A percentile compares a stretch with the other conserved stretches of the same genome.
Evolutionary conservation across 2,329 filamentous ascomycete genomes (phyloP).

Genomic region (Diaporthe humulicola): DNA sequence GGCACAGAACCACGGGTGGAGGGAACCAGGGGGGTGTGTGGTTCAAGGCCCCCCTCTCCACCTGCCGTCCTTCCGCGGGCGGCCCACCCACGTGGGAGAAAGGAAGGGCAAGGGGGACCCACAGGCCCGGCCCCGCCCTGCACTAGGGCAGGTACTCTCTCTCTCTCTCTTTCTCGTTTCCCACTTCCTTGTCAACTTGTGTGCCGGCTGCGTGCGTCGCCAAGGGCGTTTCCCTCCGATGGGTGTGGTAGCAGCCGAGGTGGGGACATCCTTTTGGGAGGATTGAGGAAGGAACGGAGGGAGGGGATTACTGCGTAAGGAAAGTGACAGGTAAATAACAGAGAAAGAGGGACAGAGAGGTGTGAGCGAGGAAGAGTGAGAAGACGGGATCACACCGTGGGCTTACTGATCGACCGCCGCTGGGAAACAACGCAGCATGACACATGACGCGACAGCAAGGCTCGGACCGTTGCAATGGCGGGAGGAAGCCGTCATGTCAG

Average conservation of each 20-base stretch:
- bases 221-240: not conserved
- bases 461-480: not conserved
- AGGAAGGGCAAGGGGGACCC: not conserved
- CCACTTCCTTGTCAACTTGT: no score
- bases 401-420: not conserved
- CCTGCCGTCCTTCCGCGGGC: slow-evolving; percentile 14
- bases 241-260: slow-evolving; percentile 1
- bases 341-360: not conserved
- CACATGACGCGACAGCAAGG: not conserved
- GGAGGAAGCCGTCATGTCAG: not conserved
- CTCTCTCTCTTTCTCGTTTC: not conserved
- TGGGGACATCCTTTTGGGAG: not conserved
- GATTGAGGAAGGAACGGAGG: not conserved
- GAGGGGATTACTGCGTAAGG: no score
- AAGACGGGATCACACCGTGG: not conserved
- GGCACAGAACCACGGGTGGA: not conserved
- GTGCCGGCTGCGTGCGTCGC: slow-evolving; percentile 17
- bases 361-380: no score
- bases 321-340: not conserved
- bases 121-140: not conserved
- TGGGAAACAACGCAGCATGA: not conserved
- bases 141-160: no score
- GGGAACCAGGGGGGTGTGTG: not conserved
- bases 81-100: slow-evolving; percentile 24
- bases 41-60: not conserved